Percentiles rank a stretch among this genome's conserved stretches.
Conservation (phyloP, 2,329 filamentous ascomycete genomes). For the Sphaerulina populicola region DNA sequence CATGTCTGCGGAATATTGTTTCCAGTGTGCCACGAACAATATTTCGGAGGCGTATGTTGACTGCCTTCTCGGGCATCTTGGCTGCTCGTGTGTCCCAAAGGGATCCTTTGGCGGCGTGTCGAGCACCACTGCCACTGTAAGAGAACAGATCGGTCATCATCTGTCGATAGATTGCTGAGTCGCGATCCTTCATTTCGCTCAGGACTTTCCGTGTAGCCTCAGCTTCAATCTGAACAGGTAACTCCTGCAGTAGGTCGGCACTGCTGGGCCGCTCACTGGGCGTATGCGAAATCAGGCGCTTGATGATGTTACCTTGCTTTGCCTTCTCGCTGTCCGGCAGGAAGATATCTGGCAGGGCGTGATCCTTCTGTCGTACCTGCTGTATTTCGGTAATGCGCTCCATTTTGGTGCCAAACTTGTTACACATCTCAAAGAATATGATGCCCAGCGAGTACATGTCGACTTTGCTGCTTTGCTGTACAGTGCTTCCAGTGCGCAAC, state of each 20-base stretch:
- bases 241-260: conserved; percentile 69
- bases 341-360: conserved; percentile 66
- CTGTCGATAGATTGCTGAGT: conserved; percentile 80
- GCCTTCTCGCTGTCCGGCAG: conserved; percentile 54
- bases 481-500: conserved; percentile 64
- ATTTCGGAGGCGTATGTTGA: conserved; percentile 22
- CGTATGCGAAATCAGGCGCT: conserved; percentile 70
- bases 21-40: conserved; percentile 65
- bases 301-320: conserved; percentile 66
- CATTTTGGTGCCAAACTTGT: conserved; percentile 53
- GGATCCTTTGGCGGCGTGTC: conserved; percentile 62
- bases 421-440: conserved; percentile 97
- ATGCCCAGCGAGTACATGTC: conserved; percentile 98
- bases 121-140: conserved; percentile 45
- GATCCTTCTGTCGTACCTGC: conserved; percentile 57
- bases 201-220: conserved; percentile 80
- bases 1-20: conserved; percentile 77
- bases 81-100: conserved; percentile 41
- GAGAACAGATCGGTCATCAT: conserved; percentile 77
- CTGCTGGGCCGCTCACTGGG: conserved; percentile 77
- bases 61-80: conserved; percentile 19
- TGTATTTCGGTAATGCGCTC: conserved; percentile 59
- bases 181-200: conserved; percentile 69
- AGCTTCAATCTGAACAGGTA: conserved; percentile 87
- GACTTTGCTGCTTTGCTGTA: conserved; percentile 84